A percentile compares a stretch with the other conserved stretches of the same genome.
These are phyloP conservation scores for Pezicula radicicola DNA, from an alignment of 2,329 filamentous ascomycete genomes.

Conservation along the genomic window DNA sequence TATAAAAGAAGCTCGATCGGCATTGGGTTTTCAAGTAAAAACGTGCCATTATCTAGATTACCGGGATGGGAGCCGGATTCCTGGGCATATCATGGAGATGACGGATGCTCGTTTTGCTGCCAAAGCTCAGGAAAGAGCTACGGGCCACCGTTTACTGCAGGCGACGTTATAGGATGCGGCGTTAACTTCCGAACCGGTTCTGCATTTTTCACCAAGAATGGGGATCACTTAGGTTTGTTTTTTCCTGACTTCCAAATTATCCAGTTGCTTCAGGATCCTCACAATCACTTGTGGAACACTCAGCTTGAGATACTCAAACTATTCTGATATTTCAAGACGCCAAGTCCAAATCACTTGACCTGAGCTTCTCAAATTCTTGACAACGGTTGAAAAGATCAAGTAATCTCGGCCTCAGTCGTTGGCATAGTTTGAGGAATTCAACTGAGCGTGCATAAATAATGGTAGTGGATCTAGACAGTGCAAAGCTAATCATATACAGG, in stretches of 20 bases:
- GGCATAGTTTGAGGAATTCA: no score
- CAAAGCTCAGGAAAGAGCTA: constrained; percentile 56
- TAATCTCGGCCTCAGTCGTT: no score
- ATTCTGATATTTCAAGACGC: no score
- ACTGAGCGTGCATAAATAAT: neutral
- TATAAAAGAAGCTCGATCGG: constrained; percentile 53
- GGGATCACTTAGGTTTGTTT: constrained; percentile 48
- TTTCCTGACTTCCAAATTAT: constrained; percentile 5
- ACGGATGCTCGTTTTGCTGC: constrained; percentile 58
- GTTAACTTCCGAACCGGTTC: constrained; percentile 62
- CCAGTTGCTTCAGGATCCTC: neutral
- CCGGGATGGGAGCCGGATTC: constrained; percentile 67
- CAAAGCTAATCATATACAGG: constrained; percentile 42
- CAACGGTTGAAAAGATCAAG: no score
- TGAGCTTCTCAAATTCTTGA: no score
- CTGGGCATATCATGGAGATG: constrained; percentile 68
- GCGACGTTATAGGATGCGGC: constrained; percentile 62
- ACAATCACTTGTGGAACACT: no score
- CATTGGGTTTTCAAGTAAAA: constrained; percentile 58
- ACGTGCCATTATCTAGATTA: constrained; percentile 50
- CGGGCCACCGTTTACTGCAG: constrained; percentile 50
- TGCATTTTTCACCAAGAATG: constrained; percentile 70
- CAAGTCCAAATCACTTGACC: no score
- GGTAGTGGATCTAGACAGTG: neutral
- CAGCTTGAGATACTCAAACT: no score